These are phyloP conservation scores for Polymyxa betae DNA, from an alignment of 208 protist species.

Conservation along the genomic window DNA sequence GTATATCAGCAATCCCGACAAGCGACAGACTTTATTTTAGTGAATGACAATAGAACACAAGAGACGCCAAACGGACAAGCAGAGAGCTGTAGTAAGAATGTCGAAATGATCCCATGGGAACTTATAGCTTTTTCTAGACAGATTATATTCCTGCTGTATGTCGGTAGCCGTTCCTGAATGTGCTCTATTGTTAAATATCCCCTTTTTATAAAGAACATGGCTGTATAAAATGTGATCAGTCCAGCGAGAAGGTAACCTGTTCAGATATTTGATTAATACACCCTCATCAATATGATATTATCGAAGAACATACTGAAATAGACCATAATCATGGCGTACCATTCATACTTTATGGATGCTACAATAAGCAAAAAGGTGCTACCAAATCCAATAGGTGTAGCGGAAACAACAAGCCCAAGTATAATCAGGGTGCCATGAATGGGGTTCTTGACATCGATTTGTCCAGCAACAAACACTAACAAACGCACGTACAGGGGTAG, in stretches of 20 bases:
- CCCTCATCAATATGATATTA: not conserved
- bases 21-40: not conserved
- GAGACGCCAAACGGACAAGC: constrained; percentile 36
- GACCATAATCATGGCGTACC: not conserved
- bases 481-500: not conserved
- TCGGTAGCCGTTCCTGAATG: not conserved
- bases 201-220: not conserved
- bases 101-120: not conserved
- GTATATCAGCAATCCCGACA: not conserved
- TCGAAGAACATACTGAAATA: not conserved
- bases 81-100: constrained; percentile 12
- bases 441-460: not conserved
- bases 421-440: not conserved
- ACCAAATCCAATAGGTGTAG: constrained; percentile 25
- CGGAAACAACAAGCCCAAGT: not conserved
- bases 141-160: not conserved
- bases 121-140: not conserved
- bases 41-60: constrained; percentile 27
- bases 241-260: constrained; percentile 7
- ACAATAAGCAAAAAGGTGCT: not conserved
- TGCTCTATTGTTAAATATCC: not conserved
- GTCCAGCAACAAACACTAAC: not conserved
- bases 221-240: constrained; percentile 9
- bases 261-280: not conserved
- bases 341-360: not conserved